Percentiles rank a stretch among this genome's conserved stretches.
These are phyloP conservation scores for Colletotrichum tropicicola DNA, from an alignment of 2,329 filamentous ascomycete genomes.

Conservation along the genomic window DNA sequence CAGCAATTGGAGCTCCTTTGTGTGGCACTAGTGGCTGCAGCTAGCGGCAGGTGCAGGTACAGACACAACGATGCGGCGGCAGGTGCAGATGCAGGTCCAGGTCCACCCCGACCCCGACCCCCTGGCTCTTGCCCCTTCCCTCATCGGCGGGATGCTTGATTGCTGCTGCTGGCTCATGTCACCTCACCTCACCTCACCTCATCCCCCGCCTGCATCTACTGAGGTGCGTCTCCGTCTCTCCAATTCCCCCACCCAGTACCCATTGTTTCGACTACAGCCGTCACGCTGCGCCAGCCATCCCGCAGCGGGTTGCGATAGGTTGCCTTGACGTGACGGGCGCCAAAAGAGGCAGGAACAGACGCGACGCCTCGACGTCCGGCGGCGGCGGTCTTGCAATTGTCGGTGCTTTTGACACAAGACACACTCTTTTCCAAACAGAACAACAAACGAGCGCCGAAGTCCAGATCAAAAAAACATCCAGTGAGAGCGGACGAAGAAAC, in stretches of 20 bases:
- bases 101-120: neutral
- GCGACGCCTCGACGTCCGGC: slow-evolving; percentile 19
- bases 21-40: neutral
- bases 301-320: neutral
- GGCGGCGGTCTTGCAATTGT: slow-evolving; percentile 11
- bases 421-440: slow-evolving; percentile 20
- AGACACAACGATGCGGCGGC: neutral
- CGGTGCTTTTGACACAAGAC: slow-evolving; percentile 26
- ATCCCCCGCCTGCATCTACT: too few species aligned
- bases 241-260: neutral
- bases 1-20: too few species aligned
- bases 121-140: neutral
- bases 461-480: slow-evolving; percentile 7
- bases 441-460: slow-evolving; percentile 27
- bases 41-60: neutral
- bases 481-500: slow-evolving; percentile 24
- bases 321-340: neutral
- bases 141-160: neutral
- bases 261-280: neutral
- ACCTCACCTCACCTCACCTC: neutral
- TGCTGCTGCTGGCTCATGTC: too few species aligned
- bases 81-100: neutral
- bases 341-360: slow-evolving; percentile 19
- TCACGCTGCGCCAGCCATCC: neutral
- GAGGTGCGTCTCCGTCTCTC: too few species aligned